Percentiles rank a stretch among this genome's conserved stretches.
Evolutionary conservation across 805 yeast genomes (phyloP).

Genomic region (Citeromyces nyonsensis): DNA sequence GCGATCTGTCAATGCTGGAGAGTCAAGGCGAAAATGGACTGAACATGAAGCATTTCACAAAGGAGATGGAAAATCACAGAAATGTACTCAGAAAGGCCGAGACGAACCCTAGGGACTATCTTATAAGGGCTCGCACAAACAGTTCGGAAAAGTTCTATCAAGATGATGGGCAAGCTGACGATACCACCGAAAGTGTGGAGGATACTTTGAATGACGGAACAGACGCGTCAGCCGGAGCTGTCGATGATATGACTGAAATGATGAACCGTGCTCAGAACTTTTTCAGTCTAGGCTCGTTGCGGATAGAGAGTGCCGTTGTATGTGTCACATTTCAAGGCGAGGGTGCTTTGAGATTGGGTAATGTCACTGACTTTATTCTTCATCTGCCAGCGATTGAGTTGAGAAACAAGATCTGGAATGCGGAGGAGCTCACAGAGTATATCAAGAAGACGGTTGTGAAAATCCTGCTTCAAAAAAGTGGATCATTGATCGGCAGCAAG

Average conservation of each 20-base stretch:
- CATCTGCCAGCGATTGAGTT: constrained; percentile 47
- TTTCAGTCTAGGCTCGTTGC: constrained; percentile 49
- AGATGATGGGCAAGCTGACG: constrained; percentile 2
- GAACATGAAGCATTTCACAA: too few relatives aligned
- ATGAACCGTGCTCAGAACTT: constrained; percentile 58
- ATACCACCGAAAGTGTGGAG: background rate
- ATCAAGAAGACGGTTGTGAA: constrained; percentile 50
- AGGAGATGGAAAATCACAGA: too few relatives aligned
- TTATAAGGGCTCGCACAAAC: too few relatives aligned
- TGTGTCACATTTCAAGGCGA: constrained; percentile 67
- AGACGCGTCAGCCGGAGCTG: too few relatives aligned
- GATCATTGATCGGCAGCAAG: constrained; percentile 68
- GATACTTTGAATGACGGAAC: too few relatives aligned
- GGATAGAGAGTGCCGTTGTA: constrained; percentile 31
- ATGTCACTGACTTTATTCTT: constrained; percentile 61
- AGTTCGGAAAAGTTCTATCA: too few relatives aligned
- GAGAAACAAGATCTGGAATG: constrained; percentile 54
- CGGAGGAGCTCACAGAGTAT: constrained; percentile 46
- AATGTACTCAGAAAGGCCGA: too few relatives aligned
- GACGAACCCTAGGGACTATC: too few relatives aligned
- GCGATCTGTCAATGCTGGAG: too few relatives aligned
- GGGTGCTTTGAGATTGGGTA: constrained; percentile 51
- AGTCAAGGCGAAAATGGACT: too few relatives aligned
- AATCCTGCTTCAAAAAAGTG: constrained; percentile 49
- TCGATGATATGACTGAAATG: constrained; percentile 35